Base-by-base conservation (phyloP, 108 stramenopile genomes). In the Nitzschia sp. region DNA sequence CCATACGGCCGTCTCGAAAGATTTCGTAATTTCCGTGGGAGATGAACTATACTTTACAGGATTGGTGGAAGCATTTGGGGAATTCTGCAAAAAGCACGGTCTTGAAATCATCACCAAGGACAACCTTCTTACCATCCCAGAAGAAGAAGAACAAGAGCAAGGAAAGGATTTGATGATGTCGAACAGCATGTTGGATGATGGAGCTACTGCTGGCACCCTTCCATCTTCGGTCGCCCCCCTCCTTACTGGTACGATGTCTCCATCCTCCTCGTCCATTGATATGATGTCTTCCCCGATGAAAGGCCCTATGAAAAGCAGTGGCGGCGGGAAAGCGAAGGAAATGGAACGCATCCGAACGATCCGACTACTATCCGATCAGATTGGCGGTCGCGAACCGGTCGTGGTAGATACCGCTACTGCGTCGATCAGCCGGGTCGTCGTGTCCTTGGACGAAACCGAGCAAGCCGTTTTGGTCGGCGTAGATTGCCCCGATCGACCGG, bases 31-130 rank as follows among this genome's bases (percentile, higher is more conserved):
- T 47, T 84, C 87, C 65, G 92, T 78, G 0, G 90, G 86, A 54
- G 95, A 95, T 73, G 72, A 84, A 60, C 63, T 95, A 11, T 93
- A 89, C 71, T 95, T 95, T 80, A 93, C 92, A 36, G 92, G 92
- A 30, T 63, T 88, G 56, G 79, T 95, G 3, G 87, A 93, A 35
- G 80, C 57, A 18, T 93, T 95, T 77, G 89, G 85, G 4, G 69
- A 78, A 9, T 92, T 95, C 70, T 93, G 92, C 67, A 82, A 86
- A 56, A 80, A 83, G 33, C 85, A 95, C 63, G 95, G 85, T 1
- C 71, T 95, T 55, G 90, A 95, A 66, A 60, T 93, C 1, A 36
- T 95, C 11, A 92, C 95, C 11, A 89, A 83, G 58, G 92, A 91
- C 57, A n/a, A n/a, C n/a, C n/a, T n/a, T n/a, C n/a, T n/a, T n/a